A percentile compares a stretch with the other conserved stretches of the same genome.
Evolutionary conservation across 331 rosid genomes (phyloP).

Genomic region (Acacia pycnantha): DNA sequence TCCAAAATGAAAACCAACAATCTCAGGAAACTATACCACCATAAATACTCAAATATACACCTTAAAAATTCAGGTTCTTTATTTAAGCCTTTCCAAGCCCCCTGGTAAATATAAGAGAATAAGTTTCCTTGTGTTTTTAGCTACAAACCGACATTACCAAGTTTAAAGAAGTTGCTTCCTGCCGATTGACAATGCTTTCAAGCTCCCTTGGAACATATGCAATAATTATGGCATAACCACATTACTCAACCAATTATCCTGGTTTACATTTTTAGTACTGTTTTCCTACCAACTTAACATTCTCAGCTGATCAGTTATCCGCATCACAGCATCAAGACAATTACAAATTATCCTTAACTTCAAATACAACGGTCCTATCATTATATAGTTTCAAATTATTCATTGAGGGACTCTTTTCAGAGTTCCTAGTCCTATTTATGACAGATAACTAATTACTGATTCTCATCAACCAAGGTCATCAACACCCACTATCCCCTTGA

Average conservation of each 20-base stretch:
- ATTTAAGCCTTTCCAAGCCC: background rate
- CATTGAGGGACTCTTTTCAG: background rate
- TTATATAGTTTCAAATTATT: background rate
- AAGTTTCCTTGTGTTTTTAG: slow-evolving; percentile 3
- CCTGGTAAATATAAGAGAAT: background rate
- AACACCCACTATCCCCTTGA: slow-evolving; percentile 19
- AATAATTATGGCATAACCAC: background rate
- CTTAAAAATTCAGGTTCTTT: background rate
- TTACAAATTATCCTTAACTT: slow-evolving; percentile 10
- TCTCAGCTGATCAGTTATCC: background rate
- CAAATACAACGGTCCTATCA: background rate
- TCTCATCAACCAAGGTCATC: background rate
- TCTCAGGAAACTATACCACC: background rate
- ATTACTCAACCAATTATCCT: slow-evolving; percentile 5
- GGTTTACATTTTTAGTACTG: background rate
- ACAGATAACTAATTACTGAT: background rate
- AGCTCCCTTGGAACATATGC: background rate
- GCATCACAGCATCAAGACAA: slow-evolving; percentile 11
- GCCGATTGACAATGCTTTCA: background rate
- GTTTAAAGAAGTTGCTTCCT: background rate
- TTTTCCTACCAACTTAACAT: background rate
- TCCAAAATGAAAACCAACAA: slow-evolving; percentile 7
- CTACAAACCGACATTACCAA: background rate
- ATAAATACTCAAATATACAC: background rate
- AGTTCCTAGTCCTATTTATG: slow-evolving; percentile 10